These are phyloP conservation scores for Blakeslea trispora DNA, from an alignment of 371 early-diverging fungal genomes.

Conservation along the genomic window DNA sequence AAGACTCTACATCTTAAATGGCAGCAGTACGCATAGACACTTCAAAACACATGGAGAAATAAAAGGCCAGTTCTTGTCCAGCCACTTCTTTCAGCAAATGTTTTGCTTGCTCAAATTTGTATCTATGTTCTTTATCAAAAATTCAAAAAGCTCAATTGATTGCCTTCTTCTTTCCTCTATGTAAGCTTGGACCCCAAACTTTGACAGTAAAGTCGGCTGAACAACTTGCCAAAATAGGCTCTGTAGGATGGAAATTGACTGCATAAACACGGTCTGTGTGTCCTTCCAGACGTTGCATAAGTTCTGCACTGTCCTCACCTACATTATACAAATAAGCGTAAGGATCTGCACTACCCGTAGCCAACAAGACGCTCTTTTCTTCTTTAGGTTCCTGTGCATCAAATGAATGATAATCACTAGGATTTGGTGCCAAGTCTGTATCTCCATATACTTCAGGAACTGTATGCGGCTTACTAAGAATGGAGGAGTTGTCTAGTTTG, in stretches of 20 bases:
- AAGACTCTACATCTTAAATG: too few relatives aligned
- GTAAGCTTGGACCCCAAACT: conserved; percentile 69
- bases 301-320: conserved; percentile 70
- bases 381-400: conserved; percentile 55
- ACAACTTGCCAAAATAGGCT: conserved; percentile 78
- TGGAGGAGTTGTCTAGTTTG: conserved; percentile 46
- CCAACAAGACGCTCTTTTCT: conserved; percentile 67
- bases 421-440: conserved; percentile 31
- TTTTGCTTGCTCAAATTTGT: too few relatives aligned
- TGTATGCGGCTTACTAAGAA: conserved; percentile 35
- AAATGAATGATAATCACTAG: conserved; percentile 32
- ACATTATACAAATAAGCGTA: conserved; percentile 83
- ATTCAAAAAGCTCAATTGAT: conserved; percentile 28
- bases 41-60: too few relatives aligned
- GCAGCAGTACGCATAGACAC: too few relatives aligned
- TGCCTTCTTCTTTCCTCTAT: conserved; percentile 51
- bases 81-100: too few relatives aligned
- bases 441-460: conserved; percentile 45
- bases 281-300: conserved; percentile 81
- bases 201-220: conserved; percentile 86
- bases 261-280: conserved; percentile 88
- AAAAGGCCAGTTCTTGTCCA: too few relatives aligned
- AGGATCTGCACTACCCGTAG: conserved; percentile 88
- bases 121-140: too few relatives aligned
- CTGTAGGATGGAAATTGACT: conserved; percentile 81